Evolutionary conservation across 2,329 filamentous ascomycete species (phyloP).

Genomic region (Furcasterigmium sp.): DNA sequence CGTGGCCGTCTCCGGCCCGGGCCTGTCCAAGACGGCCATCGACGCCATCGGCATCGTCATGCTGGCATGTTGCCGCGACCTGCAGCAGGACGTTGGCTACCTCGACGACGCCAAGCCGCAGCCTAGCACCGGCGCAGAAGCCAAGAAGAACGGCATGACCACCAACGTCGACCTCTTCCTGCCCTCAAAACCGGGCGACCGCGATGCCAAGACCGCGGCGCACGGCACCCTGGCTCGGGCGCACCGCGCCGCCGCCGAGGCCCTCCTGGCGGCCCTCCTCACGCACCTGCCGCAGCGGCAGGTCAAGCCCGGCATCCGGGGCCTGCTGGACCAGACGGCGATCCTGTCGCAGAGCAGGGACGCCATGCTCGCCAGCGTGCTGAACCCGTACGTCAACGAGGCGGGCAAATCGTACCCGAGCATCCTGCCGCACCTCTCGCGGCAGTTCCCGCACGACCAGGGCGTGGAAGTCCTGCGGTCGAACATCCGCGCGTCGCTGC

Average conservation of each 20-base stretch:
- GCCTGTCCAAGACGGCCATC: constrained; percentile 61
- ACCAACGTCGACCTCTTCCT: constrained; percentile 72
- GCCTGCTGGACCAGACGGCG: constrained; percentile 74
- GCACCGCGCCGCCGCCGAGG: constrained; percentile 51
- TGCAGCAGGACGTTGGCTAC: constrained; percentile 52
- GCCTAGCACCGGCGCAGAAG: constrained; percentile 18
- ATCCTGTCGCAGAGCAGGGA: constrained; percentile 64
- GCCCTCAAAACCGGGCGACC: constrained; percentile 28
- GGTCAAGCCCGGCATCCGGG: constrained; percentile 66
- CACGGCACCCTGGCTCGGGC: constrained; percentile 34
- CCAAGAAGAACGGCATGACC: constrained; percentile 34
- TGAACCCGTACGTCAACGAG: constrained; percentile 67
- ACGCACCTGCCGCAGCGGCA: constrained; percentile 58
- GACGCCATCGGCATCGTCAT: constrained; percentile 58
- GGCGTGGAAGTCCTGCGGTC: constrained; percentile 67
- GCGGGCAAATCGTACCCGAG: constrained; percentile 63
- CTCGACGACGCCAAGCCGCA: constrained; percentile 33
- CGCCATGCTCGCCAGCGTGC: constrained; percentile 74
- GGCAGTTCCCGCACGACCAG: constrained; percentile 56
- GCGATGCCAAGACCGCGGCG: constrained; percentile 22
- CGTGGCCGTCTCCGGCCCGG: constrained; percentile 57
- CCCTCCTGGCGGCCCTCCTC: constrained; percentile 59
- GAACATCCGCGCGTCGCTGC: constrained; percentile 42
- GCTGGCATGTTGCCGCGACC: constrained; percentile 67
- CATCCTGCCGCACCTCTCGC: constrained; percentile 73